These are phyloP conservation scores for Coriaria nepalensis DNA, from an alignment of 306 rosid genomes.

Conservation along the genomic window DNA sequence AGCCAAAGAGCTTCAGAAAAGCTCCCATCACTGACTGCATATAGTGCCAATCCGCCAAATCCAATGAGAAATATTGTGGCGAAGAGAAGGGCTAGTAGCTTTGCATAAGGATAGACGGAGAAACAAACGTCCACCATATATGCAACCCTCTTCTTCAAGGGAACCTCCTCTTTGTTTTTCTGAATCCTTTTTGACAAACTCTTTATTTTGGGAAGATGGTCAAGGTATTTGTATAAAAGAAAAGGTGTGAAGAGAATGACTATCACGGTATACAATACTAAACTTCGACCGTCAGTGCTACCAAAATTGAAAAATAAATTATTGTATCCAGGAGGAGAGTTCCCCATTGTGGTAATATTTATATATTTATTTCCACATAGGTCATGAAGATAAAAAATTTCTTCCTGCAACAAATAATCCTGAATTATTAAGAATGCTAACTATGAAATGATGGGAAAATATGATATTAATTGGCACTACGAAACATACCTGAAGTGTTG, in stretches of 20 bases:
- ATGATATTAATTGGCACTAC: not conserved
- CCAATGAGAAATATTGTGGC: conserved; percentile 86
- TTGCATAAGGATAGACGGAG: conserved; percentile 91
- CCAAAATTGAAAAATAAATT: conserved; percentile 18
- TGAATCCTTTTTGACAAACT: conserved; percentile 39
- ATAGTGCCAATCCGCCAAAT: conserved; percentile 86
- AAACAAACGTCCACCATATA: conserved; percentile 85
- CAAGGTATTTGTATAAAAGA: conserved; percentile 59
- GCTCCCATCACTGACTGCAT: conserved; percentile 84
- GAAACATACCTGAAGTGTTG: conserved; percentile 46
- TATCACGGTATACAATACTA: conserved; percentile 56
- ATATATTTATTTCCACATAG: conserved; percentile 21
- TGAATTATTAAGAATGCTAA: not conserved
- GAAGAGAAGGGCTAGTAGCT: conserved; percentile 86
- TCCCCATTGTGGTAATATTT: conserved; percentile 14
- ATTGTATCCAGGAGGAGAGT: conserved; percentile 13
- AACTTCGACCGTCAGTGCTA: conserved; percentile 40
- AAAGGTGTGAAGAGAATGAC: conserved; percentile 54
- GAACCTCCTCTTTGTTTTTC: conserved; percentile 64
- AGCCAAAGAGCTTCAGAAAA: conserved; percentile 94
- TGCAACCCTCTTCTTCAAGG: conserved; percentile 81
- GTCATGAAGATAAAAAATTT: conserved; percentile 21
- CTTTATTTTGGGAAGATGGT: conserved; percentile 48
- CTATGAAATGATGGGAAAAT: not conserved
- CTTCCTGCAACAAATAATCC: conserved; percentile 34